phyloP scores from a whole-genome alignment of 2,329 filamentous ascomycete genomes.

The Ambrosiella xylebori region DNA sequence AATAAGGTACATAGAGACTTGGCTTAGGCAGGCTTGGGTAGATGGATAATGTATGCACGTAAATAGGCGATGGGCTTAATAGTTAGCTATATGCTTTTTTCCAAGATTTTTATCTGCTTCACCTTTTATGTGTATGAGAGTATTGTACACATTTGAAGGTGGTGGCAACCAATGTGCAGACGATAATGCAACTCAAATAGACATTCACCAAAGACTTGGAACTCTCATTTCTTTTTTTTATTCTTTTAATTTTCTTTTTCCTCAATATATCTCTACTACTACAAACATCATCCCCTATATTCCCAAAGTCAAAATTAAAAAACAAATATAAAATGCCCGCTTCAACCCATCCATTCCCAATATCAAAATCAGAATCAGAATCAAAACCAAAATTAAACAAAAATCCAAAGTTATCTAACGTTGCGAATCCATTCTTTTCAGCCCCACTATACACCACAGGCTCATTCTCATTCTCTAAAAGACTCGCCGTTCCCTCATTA shows the following conservation, averaged over 20 bases:
- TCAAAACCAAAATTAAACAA: background rate
- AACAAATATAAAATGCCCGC: background rate
- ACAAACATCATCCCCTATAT: background rate
- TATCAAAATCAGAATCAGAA: conserved; percentile 1
- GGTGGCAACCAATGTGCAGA: background rate
- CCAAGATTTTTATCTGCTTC: no score
- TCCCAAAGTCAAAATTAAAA: background rate
- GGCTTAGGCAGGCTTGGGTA: no score
- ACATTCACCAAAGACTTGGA: background rate
- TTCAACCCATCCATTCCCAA: background rate
- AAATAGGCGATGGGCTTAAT: no score
- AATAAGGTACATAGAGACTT: no score
- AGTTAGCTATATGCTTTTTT: no score
- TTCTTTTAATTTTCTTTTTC: background rate
- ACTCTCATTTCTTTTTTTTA: background rate
- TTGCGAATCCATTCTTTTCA: background rate
- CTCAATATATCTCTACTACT: background rate
- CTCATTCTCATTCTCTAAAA: background rate
- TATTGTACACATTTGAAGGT: background rate
- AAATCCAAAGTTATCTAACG: background rate
- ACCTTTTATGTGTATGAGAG: no score
- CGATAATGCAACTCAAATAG: background rate
- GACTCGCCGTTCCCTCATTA: background rate
- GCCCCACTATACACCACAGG: no score
- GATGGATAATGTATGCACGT: no score